phyloP scores from a whole-genome alignment of 2,329 filamentous ascomycete species.

The Microdochium trichocladiopsis region DNA sequence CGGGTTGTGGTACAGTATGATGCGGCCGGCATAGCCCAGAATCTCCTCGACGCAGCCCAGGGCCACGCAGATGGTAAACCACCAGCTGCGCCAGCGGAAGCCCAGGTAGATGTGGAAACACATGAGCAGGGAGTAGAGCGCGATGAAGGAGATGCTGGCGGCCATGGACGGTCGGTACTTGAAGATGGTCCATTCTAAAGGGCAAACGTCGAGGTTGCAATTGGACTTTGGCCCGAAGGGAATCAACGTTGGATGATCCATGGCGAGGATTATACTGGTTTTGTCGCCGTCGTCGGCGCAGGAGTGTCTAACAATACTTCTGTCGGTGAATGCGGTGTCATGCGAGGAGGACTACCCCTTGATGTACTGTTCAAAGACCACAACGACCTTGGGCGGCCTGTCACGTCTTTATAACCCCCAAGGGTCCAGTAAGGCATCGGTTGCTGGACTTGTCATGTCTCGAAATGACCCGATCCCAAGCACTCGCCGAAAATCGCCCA shows the following conservation, averaged over 20 bases:
- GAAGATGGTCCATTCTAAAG: constrained; percentile 36
- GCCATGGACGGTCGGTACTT: constrained; percentile 36
- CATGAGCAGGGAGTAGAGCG: constrained; percentile 38
- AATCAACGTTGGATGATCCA: not conserved
- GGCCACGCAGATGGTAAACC: constrained; percentile 44
- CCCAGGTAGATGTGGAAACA: constrained; percentile 37
- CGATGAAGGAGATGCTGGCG: constrained; percentile 33
- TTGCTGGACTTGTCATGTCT: too few species aligned
- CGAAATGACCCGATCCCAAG: too few species aligned
- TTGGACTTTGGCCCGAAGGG: constrained; percentile 38
- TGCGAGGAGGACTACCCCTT: too few species aligned
- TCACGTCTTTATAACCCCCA: too few species aligned
- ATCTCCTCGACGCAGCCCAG: constrained; percentile 50
- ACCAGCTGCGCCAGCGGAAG: constrained; percentile 36
- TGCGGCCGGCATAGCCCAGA: constrained; percentile 54
- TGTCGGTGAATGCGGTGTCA: too few species aligned
- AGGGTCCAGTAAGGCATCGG: too few species aligned
- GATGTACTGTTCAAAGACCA: too few species aligned
- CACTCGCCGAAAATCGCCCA: too few species aligned
- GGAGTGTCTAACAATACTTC: not conserved
- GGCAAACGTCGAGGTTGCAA: constrained; percentile 41
- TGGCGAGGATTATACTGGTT: not conserved
- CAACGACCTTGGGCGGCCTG: too few species aligned
- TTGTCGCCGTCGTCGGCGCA: not conserved
- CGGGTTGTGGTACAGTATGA: constrained; percentile 49